Evolutionary conservation across 2,329 filamentous ascomycete species (phyloP), one percentile per base, ranked within the genome.

Genomic region (Venturia pyrina): DNA sequence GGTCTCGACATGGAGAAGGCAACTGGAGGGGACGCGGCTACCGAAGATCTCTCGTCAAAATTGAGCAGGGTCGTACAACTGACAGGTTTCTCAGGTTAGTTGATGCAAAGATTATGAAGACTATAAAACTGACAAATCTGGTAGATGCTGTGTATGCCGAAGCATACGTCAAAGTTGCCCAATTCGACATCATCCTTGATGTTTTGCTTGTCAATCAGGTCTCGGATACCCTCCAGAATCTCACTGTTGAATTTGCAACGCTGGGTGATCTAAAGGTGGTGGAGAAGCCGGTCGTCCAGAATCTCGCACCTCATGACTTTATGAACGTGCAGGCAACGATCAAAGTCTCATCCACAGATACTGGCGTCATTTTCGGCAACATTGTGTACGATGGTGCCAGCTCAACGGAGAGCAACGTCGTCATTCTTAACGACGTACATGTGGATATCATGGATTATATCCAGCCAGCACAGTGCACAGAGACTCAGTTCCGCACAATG

Each of bases 391-490:
- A 99, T 72, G 95, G 93, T 40, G 86, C 93, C 6, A 91, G 91
- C 78, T 93, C 89, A 60, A 96, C 90, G 1, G 95, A 96, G 75
- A 96, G 90, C 65, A 96, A 96, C 70, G 95, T 99, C 10, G 95
- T 99, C 65, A 99, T 99, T 71, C 84, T 99, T 65, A 98, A 98
- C 75, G 95, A 99, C 75, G 87, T 99, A 40, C 95, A 99, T 73
- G 93, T 98, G 66, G 95, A 99, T 74, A 97, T 99, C 70, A 99
- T 99, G 95, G 95, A 99, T 79, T 99, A 99, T 80, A 99, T 99
- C 73, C 93, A 98, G 75, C 95, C 95, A 1, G 93, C 93, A 7
- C 88, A 92, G 19, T 99, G 95, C 82, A 95, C 91, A 5, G 95
- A 99, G 82, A 97, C 93, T 13, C 92, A 98, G 74, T 99, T 99